These are phyloP conservation scores for Fusarium pseudoanthophilum DNA, from an alignment of 2,329 filamentous ascomycete genomes.

Conservation along the genomic window DNA sequence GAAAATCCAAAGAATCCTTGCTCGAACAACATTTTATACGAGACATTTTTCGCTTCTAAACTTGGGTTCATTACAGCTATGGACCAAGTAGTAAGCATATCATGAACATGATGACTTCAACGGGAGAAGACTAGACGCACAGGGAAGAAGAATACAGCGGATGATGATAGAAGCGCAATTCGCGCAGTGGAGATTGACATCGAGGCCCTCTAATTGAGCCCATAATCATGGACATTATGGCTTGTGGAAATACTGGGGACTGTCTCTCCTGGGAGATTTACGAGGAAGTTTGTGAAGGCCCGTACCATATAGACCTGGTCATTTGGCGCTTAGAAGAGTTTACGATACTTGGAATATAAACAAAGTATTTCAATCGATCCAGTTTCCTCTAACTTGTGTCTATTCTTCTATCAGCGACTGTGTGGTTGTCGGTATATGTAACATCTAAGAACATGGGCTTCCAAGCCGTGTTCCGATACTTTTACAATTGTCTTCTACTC, in stretches of 20 bases:
- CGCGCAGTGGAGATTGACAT: slow-evolving; percentile 30
- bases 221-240: slow-evolving; percentile 23
- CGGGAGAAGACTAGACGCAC: slow-evolving; percentile 43
- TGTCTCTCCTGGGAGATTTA: slow-evolving; percentile 32
- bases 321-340: slow-evolving; percentile 35
- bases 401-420: slow-evolving; percentile 7
- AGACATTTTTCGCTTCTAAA: slow-evolving; percentile 29
- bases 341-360: slow-evolving; percentile 38
- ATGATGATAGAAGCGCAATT: slow-evolving; percentile 42
- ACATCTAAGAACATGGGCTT: background rate
- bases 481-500: slow-evolving; percentile 20
- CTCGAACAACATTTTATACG: slow-evolving; percentile 22
- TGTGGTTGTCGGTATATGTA: background rate
- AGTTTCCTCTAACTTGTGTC: background rate
- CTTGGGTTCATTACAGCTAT: slow-evolving; percentile 9
- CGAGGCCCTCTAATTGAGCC: slow-evolving; percentile 43
- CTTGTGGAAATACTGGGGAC: slow-evolving; percentile 42
- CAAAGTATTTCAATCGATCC: slow-evolving; percentile 26
- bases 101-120: slow-evolving; percentile 38
- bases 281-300: slow-evolving; percentile 34
- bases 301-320: slow-evolving; percentile 38
- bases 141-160: slow-evolving; percentile 38
- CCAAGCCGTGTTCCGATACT: background rate
- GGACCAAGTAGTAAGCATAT: slow-evolving; percentile 32
- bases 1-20: slow-evolving; percentile 23